phyloP scores from a whole-genome alignment of 495 filamentous ascomycete genomes.

The Aspergillus heteromorphus region DNA sequence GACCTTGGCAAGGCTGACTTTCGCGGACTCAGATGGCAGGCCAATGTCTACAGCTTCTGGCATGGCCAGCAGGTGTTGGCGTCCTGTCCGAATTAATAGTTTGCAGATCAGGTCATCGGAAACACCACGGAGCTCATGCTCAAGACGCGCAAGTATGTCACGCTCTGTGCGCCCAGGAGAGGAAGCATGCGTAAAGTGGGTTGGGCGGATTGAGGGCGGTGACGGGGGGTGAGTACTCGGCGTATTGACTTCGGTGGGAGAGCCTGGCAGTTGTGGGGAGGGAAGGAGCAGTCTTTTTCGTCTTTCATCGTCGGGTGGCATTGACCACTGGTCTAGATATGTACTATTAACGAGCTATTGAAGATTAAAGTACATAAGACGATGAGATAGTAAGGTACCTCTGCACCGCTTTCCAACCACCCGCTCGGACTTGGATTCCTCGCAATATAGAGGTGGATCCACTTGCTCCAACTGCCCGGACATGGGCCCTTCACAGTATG shows the following conservation, averaged over 20 bases:
- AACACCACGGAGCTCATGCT: constrained; percentile 13
- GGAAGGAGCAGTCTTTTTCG: constrained; percentile 14
- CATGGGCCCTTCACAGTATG: constrained; percentile 16
- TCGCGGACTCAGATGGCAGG: constrained; percentile 5
- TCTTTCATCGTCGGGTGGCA: constrained; percentile 11
- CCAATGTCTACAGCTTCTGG: constrained; percentile 12
- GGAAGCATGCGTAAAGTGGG: constrained; percentile 12
- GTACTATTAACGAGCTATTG: constrained; percentile 16
- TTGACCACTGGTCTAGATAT: constrained; percentile 12
- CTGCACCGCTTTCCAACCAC: constrained; percentile 15
- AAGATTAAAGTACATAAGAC: constrained; percentile 12
- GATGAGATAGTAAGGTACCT: constrained; percentile 14
- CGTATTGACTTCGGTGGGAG: constrained; percentile 17
- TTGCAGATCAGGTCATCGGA: constrained; percentile 12
- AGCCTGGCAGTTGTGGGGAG: constrained; percentile 14
- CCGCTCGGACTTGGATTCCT: constrained; percentile 2
- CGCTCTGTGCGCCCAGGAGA: constrained; percentile 9
- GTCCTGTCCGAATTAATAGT: constrained; percentile 15
- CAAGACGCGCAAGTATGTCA: constrained; percentile 13
- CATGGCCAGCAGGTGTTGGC: constrained; percentile 16
- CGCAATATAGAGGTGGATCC: constrained; percentile 13
- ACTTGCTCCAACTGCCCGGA: constrained; percentile 13
- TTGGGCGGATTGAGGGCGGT: constrained; percentile 16
- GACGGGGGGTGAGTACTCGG: constrained; percentile 16
- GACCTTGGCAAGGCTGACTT: constrained; percentile 7